Base-by-base conservation (phyloP, 1,284 basidiomycete genomes). In the Anthracocystis setariae region DNA sequence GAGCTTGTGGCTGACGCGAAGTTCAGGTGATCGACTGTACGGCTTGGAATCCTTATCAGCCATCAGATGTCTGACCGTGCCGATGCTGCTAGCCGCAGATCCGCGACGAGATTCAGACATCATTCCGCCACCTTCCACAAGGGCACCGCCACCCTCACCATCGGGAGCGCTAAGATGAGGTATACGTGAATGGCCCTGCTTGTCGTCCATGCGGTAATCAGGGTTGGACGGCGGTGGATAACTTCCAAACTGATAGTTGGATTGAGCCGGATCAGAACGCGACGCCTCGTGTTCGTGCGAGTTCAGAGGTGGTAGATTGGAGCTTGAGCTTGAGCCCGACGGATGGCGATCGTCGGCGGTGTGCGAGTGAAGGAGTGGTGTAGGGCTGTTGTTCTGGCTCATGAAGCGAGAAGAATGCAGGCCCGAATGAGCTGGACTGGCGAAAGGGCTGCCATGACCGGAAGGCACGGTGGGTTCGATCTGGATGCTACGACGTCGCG, bases 1-100 rank as follows among this genome's bases (percentile, higher is more conserved):
- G 8, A 81, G 66, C 72, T 81, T 81, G 73, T 82, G 80, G 46
- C 72, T 79, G 17, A 80, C 78, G 3, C 80, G 55, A 24, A 81
- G 70, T 45, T 81, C 80, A 18, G 80, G 80, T 9, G 70, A 72
- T 20, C 80, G 76, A 39, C 65, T 71, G 70, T 82, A 82, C 0
- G 80, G 80, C 23, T 78, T 79, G 25, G 69, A 57, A 27, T 79
- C 79, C 66, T 80, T 79, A 43, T 77, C 74, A n/a, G 48, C 46
- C 45, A 68, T 33, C 5, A 67, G 42, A 20, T 74, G 62, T 25
- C 61, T 57, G 13, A 18, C 21, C 2, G 47, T 48, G 1, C 51
- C 56, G 5, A 64, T 47, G 24, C 60, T 58, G 55, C 47, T 46
- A 4, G 61, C 23, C 3, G 61, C 23, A 2, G 65, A 69, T 13